phyloP scores from a whole-genome alignment of 768 basidiomycete genomes.

The Tricholoma flavovirens region DNA sequence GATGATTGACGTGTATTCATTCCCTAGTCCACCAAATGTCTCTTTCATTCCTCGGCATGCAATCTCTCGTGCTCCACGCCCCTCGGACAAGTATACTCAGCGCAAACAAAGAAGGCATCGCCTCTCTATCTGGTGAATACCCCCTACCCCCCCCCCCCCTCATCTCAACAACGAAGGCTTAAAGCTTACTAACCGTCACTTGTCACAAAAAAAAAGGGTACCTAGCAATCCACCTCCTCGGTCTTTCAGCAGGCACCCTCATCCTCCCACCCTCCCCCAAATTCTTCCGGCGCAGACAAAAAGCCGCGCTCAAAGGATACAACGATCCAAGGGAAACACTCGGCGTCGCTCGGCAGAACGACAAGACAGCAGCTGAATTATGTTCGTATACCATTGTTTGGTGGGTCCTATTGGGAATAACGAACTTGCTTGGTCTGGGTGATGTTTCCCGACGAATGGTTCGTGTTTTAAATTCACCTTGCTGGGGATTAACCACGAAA shows the following conservation, averaged over 20 bases:
- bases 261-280: constrained; percentile 75
- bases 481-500: background rate
- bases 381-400: constrained; percentile 72
- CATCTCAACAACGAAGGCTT: background rate
- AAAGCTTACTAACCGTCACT: background rate
- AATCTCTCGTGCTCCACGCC: constrained; percentile 58
- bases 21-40: constrained; percentile 65
- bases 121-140: constrained; percentile 62
- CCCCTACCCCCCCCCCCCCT: background rate
- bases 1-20: background rate
- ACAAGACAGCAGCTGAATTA: constrained; percentile 72
- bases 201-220: constrained; percentile 72
- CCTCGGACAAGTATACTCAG: constrained; percentile 60
- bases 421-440: constrained; percentile 34
- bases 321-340: constrained; percentile 13
- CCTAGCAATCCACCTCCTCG: constrained; percentile 83
- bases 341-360: constrained; percentile 48
- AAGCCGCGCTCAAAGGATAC: constrained; percentile 13
- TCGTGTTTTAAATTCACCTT: constrained; percentile 7
- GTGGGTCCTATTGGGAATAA: constrained; percentile 58
- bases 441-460: constrained; percentile 45
- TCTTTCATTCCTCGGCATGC: constrained; percentile 50
- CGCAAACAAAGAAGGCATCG: constrained; percentile 89
- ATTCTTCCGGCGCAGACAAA: constrained; percentile 56
- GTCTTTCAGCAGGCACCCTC: constrained; percentile 74